These are phyloP conservation scores for Colletotrichum chlorophyti DNA, from an alignment of 2,329 filamentous ascomycete species.

Conservation along the genomic window DNA sequence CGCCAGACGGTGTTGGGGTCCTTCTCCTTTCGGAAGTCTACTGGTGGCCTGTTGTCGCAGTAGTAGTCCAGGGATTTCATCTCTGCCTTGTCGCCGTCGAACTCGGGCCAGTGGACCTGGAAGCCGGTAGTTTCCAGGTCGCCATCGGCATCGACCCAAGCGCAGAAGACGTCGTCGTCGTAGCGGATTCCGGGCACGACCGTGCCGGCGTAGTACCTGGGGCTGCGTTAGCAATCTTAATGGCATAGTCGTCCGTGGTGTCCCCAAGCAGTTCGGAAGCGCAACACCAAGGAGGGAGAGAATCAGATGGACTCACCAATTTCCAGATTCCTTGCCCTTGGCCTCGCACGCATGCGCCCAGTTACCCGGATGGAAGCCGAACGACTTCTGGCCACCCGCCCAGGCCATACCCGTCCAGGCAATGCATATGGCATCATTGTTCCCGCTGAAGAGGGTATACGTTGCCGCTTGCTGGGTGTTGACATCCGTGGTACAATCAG, in stretches of 20 bases:
- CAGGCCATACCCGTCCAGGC: conserved; percentile 31
- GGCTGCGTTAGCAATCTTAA: neutral
- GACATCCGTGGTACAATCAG: conserved; percentile 22
- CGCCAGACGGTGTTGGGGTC: conserved; percentile 22
- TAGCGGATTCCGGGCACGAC: conserved; percentile 24
- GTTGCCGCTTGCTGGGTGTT: conserved; percentile 29
- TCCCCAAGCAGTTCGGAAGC: too few species aligned
- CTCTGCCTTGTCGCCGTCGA: conserved; percentile 22
- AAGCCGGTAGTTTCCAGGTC: conserved; percentile 37
- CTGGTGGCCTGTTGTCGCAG: conserved; percentile 22
- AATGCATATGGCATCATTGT: conserved; percentile 35
- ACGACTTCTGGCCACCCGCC: conserved; percentile 31
- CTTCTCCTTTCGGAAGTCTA: conserved; percentile 14
- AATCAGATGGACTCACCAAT: too few species aligned
- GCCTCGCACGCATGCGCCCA: conserved; percentile 34
- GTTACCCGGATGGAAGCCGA: conserved; percentile 31
- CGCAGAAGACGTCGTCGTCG: conserved; percentile 29
- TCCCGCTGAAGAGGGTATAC: conserved; percentile 36
- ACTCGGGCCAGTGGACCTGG: conserved; percentile 40
- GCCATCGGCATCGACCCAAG: conserved; percentile 35
- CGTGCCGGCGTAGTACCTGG: conserved; percentile 35
- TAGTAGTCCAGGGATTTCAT: conserved; percentile 28
- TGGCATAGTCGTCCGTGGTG: too few species aligned
- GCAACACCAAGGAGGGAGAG: too few species aligned
- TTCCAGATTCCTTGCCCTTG: neutral